Conservation (phyloP, 306 rosid species). For the Nissolia schottii region DNA sequence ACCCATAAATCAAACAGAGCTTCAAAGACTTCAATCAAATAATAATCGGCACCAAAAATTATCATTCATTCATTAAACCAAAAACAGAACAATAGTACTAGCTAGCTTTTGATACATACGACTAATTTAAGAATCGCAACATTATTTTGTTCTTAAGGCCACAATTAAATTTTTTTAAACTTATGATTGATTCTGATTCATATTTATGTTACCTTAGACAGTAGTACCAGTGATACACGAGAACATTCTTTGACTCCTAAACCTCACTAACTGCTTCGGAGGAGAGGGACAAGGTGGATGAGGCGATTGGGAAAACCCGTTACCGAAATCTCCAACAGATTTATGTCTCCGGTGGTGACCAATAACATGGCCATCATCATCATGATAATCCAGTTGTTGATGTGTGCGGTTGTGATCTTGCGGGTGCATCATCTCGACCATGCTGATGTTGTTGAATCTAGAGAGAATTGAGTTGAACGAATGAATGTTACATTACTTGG, state of each 20-base stretch:
- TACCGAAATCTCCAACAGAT: conserved; percentile 19
- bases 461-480: no score
- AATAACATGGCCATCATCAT: neutral
- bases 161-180: no score
- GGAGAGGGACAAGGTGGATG: neutral
- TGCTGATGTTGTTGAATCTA: conserved; percentile 25
- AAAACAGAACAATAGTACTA: neutral
- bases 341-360: conserved; percentile 33
- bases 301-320: neutral
- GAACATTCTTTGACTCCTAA: conserved; percentile 36
- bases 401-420: neutral
- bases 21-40: neutral
- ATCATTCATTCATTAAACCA: no score
- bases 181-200: no score
- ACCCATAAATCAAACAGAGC: neutral
- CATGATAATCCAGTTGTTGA: neutral
- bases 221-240: conserved; percentile 35
- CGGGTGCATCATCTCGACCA: conserved; percentile 30
- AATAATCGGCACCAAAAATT: no score
- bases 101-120: neutral
- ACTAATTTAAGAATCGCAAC: neutral
- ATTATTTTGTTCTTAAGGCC: neutral
- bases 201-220: no score
- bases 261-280: conserved; percentile 26
- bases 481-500: no score